Conservation (phyloP, 352 stramenopile species). For the Aphanomyces astaci region DNA sequence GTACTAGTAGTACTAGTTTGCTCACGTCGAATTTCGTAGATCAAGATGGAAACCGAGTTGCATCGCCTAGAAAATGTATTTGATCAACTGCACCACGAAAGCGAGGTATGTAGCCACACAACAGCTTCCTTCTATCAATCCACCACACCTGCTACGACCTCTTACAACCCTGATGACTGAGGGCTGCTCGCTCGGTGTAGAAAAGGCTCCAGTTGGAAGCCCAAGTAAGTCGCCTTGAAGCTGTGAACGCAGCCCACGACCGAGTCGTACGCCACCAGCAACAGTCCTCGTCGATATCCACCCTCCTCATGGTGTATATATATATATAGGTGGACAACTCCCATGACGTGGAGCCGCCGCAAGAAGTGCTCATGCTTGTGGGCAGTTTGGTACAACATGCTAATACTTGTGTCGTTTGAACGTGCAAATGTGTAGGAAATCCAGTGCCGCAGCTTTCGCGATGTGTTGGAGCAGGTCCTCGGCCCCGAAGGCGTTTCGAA, state of each 20-base stretch:
- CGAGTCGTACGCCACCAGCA: not conserved
- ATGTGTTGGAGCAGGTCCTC: constrained; percentile 2
- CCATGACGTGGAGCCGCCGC: no score
- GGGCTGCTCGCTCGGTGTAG: not conserved
- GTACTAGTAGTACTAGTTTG: no score
- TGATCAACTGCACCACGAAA: constrained; percentile 3
- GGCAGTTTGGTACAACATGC: not conserved
- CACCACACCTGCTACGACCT: no score
- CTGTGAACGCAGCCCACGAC: not conserved
- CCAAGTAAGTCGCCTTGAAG: not conserved
- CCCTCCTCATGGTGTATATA: no score
- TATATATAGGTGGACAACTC: no score
- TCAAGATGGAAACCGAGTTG: not conserved
- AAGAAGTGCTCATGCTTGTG: constrained; percentile 6
- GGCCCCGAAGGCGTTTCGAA: constrained; percentile 12
- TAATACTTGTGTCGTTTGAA: not conserved
- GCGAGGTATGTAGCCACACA: not conserved
- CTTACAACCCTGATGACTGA: no score
- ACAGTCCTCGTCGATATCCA: no score
- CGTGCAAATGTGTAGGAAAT: not conserved
- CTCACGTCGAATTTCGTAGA: no score
- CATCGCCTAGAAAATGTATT: not conserved
- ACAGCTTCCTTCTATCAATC: no score
- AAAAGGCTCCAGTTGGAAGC: constrained; percentile 7
- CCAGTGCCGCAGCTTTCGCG: constrained; percentile 17